Base-by-base conservation (phyloP, 257 asterid species). In the Anisodus acutangulus region DNA sequence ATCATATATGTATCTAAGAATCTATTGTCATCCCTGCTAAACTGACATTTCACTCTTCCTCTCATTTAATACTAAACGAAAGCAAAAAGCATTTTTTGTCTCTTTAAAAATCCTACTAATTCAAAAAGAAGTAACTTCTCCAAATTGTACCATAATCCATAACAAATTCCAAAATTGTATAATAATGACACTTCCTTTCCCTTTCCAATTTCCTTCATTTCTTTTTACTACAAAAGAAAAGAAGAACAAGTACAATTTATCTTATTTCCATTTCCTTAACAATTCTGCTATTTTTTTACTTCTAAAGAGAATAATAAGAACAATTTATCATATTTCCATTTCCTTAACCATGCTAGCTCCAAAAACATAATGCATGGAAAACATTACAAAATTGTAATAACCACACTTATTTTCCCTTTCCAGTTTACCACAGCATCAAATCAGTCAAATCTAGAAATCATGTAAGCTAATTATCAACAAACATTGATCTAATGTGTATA, bases 61-160 rank as follows among this genome's bases (percentile, higher is more conserved):
- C 79, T 9, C 55, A 70, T 70, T 9, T 1, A 70, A 35, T 31
- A 70, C 37, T 17, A 41, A 70, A 45, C 11, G 58, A 71, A 71
- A 71, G 9, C 39, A 71, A 70, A 71, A 26, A 9, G 0, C 37
- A n/a, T 45, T 71, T 45, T 71, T 9, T 45, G 13, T 71, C 39
- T 71, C 79, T 17, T n/a, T 71, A n/a, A 71, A 41, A 71, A 45
- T 9, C 16, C 79, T 43, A 43, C 39, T 71, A 71, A 45, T n/a
- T 45, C 79, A 71, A 31, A 31, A 31, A 31, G 35, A 31, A 31
- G 35, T 31, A 31, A 31, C 35, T 31, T 31, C 35, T 31, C 59
- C 41, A 43, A 43, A 43, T 26, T 4, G 17, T 17, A 70, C 57
- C 59, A 45, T 3, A 71, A 5, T 9, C 58, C 17, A 43, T 71